Base-by-base conservation (phyloP, 1,284 basidiomycete genomes). In the Vanrija sp. region DNA sequence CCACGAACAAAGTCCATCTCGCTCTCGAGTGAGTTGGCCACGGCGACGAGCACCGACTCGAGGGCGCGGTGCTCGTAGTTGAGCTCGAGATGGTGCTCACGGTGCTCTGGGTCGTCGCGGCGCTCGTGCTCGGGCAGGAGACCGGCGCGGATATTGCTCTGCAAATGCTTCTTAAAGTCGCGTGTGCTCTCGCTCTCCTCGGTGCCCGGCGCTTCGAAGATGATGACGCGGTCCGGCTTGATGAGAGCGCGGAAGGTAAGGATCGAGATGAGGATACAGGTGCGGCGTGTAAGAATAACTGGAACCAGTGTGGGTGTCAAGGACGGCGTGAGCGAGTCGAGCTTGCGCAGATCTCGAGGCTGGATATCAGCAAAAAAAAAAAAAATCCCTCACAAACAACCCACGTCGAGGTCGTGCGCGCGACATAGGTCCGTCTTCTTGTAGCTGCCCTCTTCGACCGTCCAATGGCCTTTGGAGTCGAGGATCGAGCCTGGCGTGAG, bases 291-390 rank as follows among this genome's bases (percentile, higher is more conserved):
- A 45, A 98, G 82, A 68, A 98, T 96, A 39, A 91, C 93, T 29
- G 95, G 94, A 15, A 98, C 91, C 54, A 95, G 83, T 75, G 94
- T 96, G 19, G 93, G 92, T 34, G 34, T 34, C 2, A 34, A 5
- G 57, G 94, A 85, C 2, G 59, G 59, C 3, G 29, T 51, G 61
- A 92, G 82, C 14, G 90, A 92, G 79, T 98, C 95, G 66, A 98
- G 91, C 80, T 97, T 97, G 55, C 95, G 87, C 43, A 98, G 81
- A 78, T 98, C 95, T 80, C 95, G 88, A 61, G 92, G 89, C 88
- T 97, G 72, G 49, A 14, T 14, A 51, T 53, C 52, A 56, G 56
- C 43, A 40, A 42, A 25, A 48, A 25, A 56, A 55, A 42, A 40
- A 42, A 25, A 48, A 25, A 48, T 46, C 28, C 26, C 14, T 8